Conservation (phyloP, 2,329 filamentous ascomycete species). For the Paraphoma sp. region DNA sequence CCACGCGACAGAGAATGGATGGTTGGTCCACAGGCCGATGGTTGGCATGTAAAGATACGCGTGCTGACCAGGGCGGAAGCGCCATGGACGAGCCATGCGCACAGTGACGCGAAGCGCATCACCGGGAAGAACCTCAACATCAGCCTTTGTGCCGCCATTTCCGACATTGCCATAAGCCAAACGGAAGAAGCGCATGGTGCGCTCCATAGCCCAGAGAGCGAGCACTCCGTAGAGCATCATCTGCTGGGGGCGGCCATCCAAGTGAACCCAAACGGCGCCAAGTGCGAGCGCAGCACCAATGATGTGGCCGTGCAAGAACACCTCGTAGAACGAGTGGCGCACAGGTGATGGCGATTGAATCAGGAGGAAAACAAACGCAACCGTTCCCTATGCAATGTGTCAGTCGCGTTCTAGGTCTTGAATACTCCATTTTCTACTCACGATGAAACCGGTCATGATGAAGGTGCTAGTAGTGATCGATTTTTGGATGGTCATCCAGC, state of each 20-base stretch:
- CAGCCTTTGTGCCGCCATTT: constrained; percentile 68
- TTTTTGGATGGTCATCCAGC: constrained; percentile 57
- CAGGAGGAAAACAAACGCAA: constrained; percentile 67
- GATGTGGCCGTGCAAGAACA: constrained; percentile 77
- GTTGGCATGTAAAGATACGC: constrained; percentile 80
- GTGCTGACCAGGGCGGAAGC: constrained; percentile 76
- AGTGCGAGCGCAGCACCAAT: constrained; percentile 65
- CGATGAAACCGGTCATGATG: constrained; percentile 69
- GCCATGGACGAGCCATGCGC: constrained; percentile 78
- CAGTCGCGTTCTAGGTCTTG: constrained; percentile 69
- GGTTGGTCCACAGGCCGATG: constrained; percentile 75
- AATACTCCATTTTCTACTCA: constrained; percentile 55
- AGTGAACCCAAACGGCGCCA: constrained; percentile 71
- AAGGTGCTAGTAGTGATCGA: constrained; percentile 54
- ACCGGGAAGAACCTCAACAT: constrained; percentile 77
- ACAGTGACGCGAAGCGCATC: constrained; percentile 77
- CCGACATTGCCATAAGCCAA: constrained; percentile 72
- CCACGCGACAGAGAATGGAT: constrained; percentile 83
- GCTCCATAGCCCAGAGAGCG: constrained; percentile 72
- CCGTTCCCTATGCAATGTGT: constrained; percentile 58
- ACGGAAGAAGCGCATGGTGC: constrained; percentile 64
- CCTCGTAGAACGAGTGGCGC: constrained; percentile 80
- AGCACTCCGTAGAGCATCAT: constrained; percentile 67
- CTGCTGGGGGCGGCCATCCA: constrained; percentile 64
- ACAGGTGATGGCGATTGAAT: constrained; percentile 74